Conservation (phyloP, 352 stramenopile genomes). For the Halophytophthora batemanensis region DNA sequence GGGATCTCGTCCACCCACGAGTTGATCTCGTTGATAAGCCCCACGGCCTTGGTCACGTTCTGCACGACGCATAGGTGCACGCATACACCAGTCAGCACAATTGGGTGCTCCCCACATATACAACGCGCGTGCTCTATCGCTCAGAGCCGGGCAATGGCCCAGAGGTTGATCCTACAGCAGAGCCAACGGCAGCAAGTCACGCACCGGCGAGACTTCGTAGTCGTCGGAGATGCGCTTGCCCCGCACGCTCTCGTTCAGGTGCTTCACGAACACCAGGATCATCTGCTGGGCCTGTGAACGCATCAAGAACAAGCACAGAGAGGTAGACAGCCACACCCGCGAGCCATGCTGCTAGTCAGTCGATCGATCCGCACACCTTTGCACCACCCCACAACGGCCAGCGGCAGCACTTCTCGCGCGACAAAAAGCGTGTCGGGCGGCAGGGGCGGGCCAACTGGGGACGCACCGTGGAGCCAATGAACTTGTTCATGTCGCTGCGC, state of each 20-base stretch:
- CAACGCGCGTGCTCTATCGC: neutral
- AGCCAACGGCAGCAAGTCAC: neutral
- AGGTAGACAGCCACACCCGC: slow-evolving; percentile 3
- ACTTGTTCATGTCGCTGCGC: slow-evolving; percentile 64
- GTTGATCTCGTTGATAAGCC: slow-evolving; percentile 61
- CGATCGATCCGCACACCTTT: neutral
- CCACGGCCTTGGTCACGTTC: slow-evolving; percentile 73
- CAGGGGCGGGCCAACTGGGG: neutral
- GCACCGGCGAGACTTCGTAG: slow-evolving; percentile 62
- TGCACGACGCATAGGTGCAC: slow-evolving; percentile 13
- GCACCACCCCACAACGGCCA: neutral
- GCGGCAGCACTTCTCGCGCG: neutral
- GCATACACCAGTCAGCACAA: slow-evolving; percentile 1
- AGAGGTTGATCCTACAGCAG: neutral
- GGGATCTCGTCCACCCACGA: slow-evolving; percentile 91
- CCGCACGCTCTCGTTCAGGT: slow-evolving; percentile 78
- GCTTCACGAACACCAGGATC: slow-evolving; percentile 79
- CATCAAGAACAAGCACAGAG: slow-evolving; percentile 1
- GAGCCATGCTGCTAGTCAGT: too few species aligned
- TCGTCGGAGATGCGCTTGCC: slow-evolving; percentile 57
- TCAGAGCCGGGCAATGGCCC: neutral
- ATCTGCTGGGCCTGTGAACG: slow-evolving; percentile 65
- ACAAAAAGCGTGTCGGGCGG: neutral
- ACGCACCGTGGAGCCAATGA: slow-evolving; percentile 63
- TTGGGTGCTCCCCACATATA: neutral